These are phyloP conservation scores for Ophiostoma perfectum DNA, from an alignment of 2,329 filamentous ascomycete genomes.

Conservation along the genomic window DNA sequence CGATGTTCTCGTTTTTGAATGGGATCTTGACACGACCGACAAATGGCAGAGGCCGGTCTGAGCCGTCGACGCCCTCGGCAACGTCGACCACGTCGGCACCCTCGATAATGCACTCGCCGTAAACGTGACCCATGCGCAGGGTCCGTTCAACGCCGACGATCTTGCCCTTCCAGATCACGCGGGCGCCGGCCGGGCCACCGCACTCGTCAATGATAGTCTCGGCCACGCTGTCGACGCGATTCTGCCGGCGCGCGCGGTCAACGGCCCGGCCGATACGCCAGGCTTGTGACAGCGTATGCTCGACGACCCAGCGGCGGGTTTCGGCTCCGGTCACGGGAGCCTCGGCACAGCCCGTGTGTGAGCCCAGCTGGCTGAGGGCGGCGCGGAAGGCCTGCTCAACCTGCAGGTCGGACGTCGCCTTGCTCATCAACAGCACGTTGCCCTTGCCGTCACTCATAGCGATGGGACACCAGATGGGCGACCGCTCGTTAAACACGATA, in stretches of 20 bases:
- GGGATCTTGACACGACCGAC: not conserved
- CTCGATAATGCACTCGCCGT: slow-evolving; percentile 55
- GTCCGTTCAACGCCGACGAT: slow-evolving; percentile 55
- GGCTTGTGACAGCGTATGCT: slow-evolving; percentile 48
- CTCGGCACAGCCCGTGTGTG: slow-evolving; percentile 45
- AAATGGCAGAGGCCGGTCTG: not conserved
- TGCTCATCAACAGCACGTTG: slow-evolving; percentile 46
- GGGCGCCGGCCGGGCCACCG: slow-evolving; percentile 48
- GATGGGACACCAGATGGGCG: slow-evolving; percentile 29
- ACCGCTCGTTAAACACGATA: slow-evolving; percentile 41
- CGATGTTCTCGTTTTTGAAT: slow-evolving; percentile 3
- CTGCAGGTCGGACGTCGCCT: slow-evolving; percentile 41
- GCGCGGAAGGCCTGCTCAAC: slow-evolving; percentile 48
- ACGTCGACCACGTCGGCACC: slow-evolving; percentile 38
- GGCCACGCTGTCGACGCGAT: not conserved
- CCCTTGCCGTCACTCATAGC: slow-evolving; percentile 48
- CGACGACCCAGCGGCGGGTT: slow-evolving; percentile 47
- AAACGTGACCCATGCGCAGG: slow-evolving; percentile 52
- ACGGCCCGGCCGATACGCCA: slow-evolving; percentile 52
- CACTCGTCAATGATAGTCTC: slow-evolving; percentile 30
- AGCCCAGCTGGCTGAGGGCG: slow-evolving; percentile 52
- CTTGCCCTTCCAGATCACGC: slow-evolving; percentile 58
- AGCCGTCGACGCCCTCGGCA: not conserved
- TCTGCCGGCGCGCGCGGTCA: not conserved
- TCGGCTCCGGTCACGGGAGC: slow-evolving; percentile 46